Percentiles rank a stretch among this genome's conserved stretches.
These are phyloP conservation scores for Myriosclerotinia duriaeana DNA, from an alignment of 2,329 filamentous ascomycete species.

Conservation along the genomic window DNA sequence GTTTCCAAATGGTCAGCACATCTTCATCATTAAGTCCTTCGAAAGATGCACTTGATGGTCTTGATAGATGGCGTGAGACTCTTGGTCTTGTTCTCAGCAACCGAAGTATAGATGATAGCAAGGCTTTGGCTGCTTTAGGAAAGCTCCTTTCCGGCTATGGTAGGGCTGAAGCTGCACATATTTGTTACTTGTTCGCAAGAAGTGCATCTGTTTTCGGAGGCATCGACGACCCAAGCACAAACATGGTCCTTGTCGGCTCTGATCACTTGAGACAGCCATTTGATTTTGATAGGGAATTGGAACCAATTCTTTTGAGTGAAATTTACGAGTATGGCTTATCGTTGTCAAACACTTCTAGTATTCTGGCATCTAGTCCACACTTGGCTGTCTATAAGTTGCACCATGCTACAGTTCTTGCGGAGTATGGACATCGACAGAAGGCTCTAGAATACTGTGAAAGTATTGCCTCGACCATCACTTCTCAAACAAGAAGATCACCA, in stretches of 20 bases:
- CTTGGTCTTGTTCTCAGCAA: constrained; percentile 84
- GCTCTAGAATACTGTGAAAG: constrained; percentile 90
- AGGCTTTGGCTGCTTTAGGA: constrained; percentile 76
- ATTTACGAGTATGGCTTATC: constrained; percentile 89
- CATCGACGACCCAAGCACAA: constrained; percentile 73
- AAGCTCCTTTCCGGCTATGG: constrained; percentile 82
- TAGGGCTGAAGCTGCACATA: constrained; percentile 85
- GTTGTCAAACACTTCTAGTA: constrained; percentile 59
- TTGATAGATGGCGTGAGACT: constrained; percentile 94
- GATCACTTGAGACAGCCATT: constrained; percentile 72
- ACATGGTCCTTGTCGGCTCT: constrained; percentile 80
- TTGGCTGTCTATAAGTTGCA: constrained; percentile 88
- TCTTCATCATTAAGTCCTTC: constrained; percentile 58
- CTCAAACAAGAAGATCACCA: constrained; percentile 78
- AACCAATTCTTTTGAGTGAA: constrained; percentile 91
- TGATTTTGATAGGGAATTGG: constrained; percentile 75
- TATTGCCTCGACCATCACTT: constrained; percentile 71
- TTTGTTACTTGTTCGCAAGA: constrained; percentile 87
- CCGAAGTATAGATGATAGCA: constrained; percentile 74
- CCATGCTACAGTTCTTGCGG: constrained; percentile 79
- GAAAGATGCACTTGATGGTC: constrained; percentile 75
- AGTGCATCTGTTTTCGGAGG: constrained; percentile 72
- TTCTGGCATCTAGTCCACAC: constrained; percentile 67
- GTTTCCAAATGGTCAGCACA: constrained; percentile 87
- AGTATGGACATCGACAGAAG: constrained; percentile 77